Evolutionary conservation across 257 asterid species (phyloP).

Genomic region (Gentiana straminea): DNA sequence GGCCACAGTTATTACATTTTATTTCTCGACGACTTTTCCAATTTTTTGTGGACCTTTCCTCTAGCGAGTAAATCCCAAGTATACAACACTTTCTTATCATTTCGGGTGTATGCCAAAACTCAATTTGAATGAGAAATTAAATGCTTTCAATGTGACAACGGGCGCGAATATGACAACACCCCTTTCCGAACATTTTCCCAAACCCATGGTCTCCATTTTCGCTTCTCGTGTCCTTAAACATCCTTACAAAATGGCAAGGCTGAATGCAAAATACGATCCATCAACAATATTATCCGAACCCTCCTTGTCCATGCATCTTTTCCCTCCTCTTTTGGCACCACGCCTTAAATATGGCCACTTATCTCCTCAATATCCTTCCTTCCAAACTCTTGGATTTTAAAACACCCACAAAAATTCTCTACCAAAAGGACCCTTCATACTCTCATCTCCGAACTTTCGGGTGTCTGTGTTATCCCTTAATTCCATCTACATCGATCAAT

Average conservation of each 20-base stretch:
- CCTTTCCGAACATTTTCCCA: too few species aligned
- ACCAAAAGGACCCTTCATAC: too few species aligned
- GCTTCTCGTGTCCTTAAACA: too few species aligned
- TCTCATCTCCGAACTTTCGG: neutral
- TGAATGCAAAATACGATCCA: too few species aligned
- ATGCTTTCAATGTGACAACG: neutral
- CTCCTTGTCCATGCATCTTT: too few species aligned
- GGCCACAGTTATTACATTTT: neutral
- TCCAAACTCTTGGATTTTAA: neutral
- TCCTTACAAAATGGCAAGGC: too few species aligned
- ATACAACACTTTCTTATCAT: neutral
- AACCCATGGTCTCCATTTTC: too few species aligned
- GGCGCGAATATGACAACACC: too few species aligned
- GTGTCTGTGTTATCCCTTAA: slow-evolving; percentile 3
- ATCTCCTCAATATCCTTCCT: neutral
- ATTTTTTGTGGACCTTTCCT: slow-evolving; percentile 1
- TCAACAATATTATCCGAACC: too few species aligned
- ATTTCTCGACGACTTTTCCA: neutral
- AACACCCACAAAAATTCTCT: neutral
- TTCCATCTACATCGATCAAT: neutral
- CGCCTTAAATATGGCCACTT: slow-evolving; percentile 1
- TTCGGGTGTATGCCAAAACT: neutral
- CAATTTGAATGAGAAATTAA: neutral
- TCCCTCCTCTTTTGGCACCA: slow-evolving; percentile 6
- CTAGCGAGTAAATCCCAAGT: neutral